Evolutionary conservation across 108 stramenopile genomes (phyloP).

Genomic region (Phaeodactylum tricornutum): DNA sequence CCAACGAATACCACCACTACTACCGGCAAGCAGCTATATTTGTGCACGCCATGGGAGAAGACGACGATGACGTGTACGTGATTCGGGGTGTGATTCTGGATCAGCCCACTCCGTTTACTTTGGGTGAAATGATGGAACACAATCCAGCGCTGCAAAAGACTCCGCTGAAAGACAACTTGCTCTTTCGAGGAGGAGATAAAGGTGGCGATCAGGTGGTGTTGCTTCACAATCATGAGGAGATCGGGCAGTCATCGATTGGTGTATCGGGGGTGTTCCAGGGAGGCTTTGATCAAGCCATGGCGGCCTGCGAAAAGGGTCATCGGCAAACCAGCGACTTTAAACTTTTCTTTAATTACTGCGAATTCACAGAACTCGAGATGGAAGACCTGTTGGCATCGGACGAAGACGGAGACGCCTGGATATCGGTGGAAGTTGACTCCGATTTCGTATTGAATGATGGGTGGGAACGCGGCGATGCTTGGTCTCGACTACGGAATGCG

Average conservation of each 20-base stretch:
- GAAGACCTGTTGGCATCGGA: slow-evolving; percentile 51
- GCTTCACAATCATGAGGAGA: slow-evolving; percentile 52
- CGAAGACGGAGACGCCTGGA: slow-evolving; percentile 61
- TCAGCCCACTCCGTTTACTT: slow-evolving; percentile 76
- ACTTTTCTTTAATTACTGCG: slow-evolving; percentile 74
- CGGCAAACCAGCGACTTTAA: slow-evolving; percentile 43
- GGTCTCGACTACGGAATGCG: slow-evolving; percentile 51
- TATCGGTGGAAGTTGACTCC: slow-evolving; percentile 64
- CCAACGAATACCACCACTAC: slow-evolving; percentile 71
- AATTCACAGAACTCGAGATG: slow-evolving; percentile 64
- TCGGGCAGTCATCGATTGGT: slow-evolving; percentile 32
- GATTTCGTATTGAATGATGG: slow-evolving; percentile 47
- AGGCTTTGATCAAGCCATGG: slow-evolving; percentile 43
- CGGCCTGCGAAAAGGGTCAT: slow-evolving; percentile 14
- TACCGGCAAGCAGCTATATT: slow-evolving; percentile 63
- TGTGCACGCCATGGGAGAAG: slow-evolving; percentile 64
- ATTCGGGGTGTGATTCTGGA: slow-evolving; percentile 77
- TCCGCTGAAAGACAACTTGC: slow-evolving; percentile 28
- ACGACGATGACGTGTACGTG: slow-evolving; percentile 33
- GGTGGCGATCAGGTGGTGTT: slow-evolving; percentile 49
- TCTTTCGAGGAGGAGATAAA: slow-evolving; percentile 64
- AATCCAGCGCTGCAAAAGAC: slow-evolving; percentile 7
- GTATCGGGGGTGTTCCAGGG: slow-evolving; percentile 65
- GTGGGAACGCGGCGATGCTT: slow-evolving; percentile 55
- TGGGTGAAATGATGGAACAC: slow-evolving; percentile 54